Conservation (phyloP, 208 protist species). For the Crithidia brevicula region DNA sequence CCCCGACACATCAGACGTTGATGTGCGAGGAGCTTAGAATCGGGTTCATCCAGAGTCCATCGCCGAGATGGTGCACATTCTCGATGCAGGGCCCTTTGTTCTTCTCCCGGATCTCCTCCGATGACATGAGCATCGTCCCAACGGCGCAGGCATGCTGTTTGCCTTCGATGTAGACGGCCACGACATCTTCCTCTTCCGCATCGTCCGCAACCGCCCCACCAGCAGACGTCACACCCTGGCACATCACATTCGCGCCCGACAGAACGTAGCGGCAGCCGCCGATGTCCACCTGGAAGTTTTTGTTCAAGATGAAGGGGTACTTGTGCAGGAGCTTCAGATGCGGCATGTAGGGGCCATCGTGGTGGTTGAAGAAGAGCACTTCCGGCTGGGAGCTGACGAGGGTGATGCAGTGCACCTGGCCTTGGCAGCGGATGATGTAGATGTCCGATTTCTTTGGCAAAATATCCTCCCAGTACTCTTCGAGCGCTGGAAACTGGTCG, state of each 20-base stretch:
- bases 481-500: slow-evolving; percentile 87
- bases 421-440: slow-evolving; percentile 94
- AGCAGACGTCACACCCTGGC: slow-evolving; percentile 95
- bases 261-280: slow-evolving; percentile 97
- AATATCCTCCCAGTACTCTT: slow-evolving; percentile 93
- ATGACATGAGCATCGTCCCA: slow-evolving; percentile 92
- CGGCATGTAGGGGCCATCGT: slow-evolving; percentile 95
- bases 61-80: slow-evolving; percentile 97
- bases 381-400: slow-evolving; percentile 92
- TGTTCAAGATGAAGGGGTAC: slow-evolving; percentile 96
- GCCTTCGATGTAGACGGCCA: slow-evolving; percentile 95
- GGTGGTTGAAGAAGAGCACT: slow-evolving; percentile 96
- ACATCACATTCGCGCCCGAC: slow-evolving; percentile 98
- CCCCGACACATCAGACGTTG: slow-evolving; percentile 32
- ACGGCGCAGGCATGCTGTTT: slow-evolving; percentile 97
- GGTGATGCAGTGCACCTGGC: slow-evolving; percentile 92
- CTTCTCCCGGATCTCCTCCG: slow-evolving; percentile 89
- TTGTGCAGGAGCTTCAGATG: slow-evolving; percentile 96
- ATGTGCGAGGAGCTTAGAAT: slow-evolving; percentile 88
- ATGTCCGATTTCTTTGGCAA: slow-evolving; percentile 94
- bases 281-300: slow-evolving; percentile 95
- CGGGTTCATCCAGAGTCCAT: slow-evolving; percentile 96
- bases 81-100: slow-evolving; percentile 96
- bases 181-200: slow-evolving; percentile 56
- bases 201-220: slow-evolving; percentile 86